Evolutionary conservation across 768 basidiomycete genomes (phyloP), one percentile per base, ranked within the genome.

Genomic region (Thelephora aurantiotincta): DNA sequence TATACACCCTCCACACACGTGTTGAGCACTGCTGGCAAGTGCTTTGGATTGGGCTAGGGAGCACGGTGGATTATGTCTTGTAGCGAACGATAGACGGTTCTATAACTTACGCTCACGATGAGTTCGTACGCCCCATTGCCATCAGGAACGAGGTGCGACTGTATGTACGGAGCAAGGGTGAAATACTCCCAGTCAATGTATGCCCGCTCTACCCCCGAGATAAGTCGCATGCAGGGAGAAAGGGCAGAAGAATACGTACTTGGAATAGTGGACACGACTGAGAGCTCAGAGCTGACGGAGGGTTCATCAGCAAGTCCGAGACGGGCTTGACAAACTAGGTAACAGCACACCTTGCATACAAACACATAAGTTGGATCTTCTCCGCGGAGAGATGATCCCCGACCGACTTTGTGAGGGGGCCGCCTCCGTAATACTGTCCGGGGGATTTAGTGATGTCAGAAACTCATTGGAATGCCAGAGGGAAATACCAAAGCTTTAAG

Each of bases 21-120:
- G 49, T 70, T 69, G 43, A 60, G 38, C 2, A 68, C 59, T 18
- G 48, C 48, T 6, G 51, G 57, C 42, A 36, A 51, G 54, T 18
- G 35, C 6, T 14, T 7, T 16, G 22, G 45, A 13, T 23, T 48
- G 7, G 16, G 18, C 47, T 48, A 30, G 6, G 13, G n/a, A 18
- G 26, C 26, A n/a, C 22, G 7, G 14, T 41, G 22, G 14, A 9
- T 14, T 4, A 22, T n/a, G 22, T 41, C 38, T 38, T 13, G n/a
- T 22, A 19, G 20, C 18, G 7, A 37, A 13, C 12, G 38, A 33
- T 11, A 33, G 20, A 23, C 18, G 12, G 13, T 18, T 18, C 16
- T 19, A 11, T 19, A 22, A 48, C 54, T 44, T 18, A 59, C 58
- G 36, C 54, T 43, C 9, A 57, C 35, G 14, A 57, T 45, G 22